These are phyloP conservation scores for Pontederia paniculata DNA, from an alignment of 176 grass and related monocot genomes.

Conservation along the genomic window DNA sequence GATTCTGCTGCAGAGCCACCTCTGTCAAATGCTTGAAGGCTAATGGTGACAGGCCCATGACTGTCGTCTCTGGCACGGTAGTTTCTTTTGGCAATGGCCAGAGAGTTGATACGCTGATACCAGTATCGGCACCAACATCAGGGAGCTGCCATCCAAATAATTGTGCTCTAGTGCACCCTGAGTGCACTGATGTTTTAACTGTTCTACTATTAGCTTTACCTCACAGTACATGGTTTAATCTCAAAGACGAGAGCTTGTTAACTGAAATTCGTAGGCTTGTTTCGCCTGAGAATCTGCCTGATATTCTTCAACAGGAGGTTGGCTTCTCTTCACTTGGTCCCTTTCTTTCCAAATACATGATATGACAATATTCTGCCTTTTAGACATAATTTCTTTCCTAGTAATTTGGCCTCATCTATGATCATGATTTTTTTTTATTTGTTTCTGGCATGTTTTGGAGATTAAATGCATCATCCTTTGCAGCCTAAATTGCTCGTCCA, in stretches of 20 bases:
- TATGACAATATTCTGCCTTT: no score
- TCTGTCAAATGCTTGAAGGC: conserved; percentile 33
- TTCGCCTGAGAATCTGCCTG: conserved; percentile 42
- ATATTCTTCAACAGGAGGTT: conserved; percentile 66
- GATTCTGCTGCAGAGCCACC: conserved; percentile 54
- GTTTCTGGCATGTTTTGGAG: no score
- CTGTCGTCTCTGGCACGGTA: conserved; percentile 15
- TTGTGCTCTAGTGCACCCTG: conserved; percentile 33
- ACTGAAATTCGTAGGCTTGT: conserved; percentile 58
- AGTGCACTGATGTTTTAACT: conserved; percentile 41
- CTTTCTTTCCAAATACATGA: no score
- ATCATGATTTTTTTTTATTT: no score
- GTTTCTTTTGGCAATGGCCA: conserved; percentile 15
- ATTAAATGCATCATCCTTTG: no score
- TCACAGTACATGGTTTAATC: conserved; percentile 28
- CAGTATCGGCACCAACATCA: conserved; percentile 24
- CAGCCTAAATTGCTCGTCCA: no score
- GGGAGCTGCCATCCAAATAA: conserved; percentile 15
- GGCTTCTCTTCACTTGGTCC: background rate
- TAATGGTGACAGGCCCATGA: conserved; percentile 34
- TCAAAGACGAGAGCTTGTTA: conserved; percentile 10
- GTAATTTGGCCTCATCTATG: no score
- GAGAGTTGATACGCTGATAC: conserved; percentile 38
- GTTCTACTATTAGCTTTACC: conserved; percentile 70
- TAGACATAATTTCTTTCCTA: no score